These are phyloP conservation scores for Ascodesmis nigricans DNA, from an alignment of 495 filamentous ascomycete genomes.

Conservation along the genomic window DNA sequence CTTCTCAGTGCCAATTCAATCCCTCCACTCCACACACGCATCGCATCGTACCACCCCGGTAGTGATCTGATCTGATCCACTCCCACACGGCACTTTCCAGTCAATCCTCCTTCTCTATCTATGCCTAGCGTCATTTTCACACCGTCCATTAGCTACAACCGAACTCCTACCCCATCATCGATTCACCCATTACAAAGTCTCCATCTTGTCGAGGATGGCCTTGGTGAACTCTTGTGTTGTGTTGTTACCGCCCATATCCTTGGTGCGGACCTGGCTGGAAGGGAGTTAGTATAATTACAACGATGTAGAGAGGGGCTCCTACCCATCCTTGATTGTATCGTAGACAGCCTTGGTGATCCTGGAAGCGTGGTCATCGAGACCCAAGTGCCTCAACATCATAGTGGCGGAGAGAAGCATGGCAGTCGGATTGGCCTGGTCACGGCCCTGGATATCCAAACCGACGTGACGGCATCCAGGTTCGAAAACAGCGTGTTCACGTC, in stretches of 20 bases:
- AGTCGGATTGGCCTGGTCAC: conserved; percentile 95
- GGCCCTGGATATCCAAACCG: conserved; percentile 96
- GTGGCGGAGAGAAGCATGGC: conserved; percentile 82
- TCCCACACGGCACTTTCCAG: too few relatives aligned
- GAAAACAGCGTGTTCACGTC: conserved; percentile 91
- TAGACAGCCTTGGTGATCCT: conserved; percentile 95
- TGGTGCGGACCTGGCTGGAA: conserved; percentile 55
- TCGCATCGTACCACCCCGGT: too few relatives aligned
- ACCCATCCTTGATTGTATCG: conserved; percentile 86
- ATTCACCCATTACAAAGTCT: conserved; percentile 25
- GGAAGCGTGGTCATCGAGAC: conserved; percentile 92
- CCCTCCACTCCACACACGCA: too few relatives aligned
- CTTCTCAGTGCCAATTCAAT: too few relatives aligned
- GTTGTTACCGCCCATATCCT: conserved; percentile 78
- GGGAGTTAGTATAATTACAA: conserved; percentile 18
- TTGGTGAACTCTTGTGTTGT: conserved; percentile 89
- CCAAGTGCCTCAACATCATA: conserved; percentile 91
- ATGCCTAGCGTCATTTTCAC: neutral
- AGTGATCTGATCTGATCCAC: too few relatives aligned
- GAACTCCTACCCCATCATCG: too few relatives aligned
- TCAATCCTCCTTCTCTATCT: too few relatives aligned
- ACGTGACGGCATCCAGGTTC: conserved; percentile 98
- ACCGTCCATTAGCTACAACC: neutral
- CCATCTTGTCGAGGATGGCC: conserved; percentile 85
- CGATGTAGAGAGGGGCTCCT: conserved; percentile 23